phyloP scores from a whole-genome alignment of 805 yeast species.

The Barnettozyma botsteinii region DNA sequence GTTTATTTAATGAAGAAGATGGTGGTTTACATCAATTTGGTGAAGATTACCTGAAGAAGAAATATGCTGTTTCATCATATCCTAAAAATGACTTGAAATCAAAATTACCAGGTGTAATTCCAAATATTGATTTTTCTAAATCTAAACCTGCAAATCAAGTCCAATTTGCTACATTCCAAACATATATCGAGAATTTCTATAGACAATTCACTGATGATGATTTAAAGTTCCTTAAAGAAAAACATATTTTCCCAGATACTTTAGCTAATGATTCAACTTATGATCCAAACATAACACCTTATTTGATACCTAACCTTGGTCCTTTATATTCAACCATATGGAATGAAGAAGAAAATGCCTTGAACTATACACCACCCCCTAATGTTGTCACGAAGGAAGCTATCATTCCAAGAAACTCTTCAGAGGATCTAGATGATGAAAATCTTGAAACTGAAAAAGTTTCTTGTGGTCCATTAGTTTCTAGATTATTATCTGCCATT shows the following conservation, averaged over 20 bases:
- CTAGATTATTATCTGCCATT: constrained; percentile 77
- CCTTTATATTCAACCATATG: constrained; percentile 76
- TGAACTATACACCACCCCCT: constrained; percentile 44
- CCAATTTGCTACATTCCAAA: constrained; percentile 80
- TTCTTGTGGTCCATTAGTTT: constrained; percentile 87
- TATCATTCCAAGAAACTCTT: constrained; percentile 50
- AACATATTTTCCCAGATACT: constrained; percentile 48
- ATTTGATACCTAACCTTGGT: constrained; percentile 79
- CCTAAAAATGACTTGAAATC: constrained; percentile 74
- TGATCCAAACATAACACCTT: constrained; percentile 69
- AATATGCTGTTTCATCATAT: constrained; percentile 85
- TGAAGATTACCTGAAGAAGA: constrained; percentile 64
- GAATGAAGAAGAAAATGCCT: constrained; percentile 72
- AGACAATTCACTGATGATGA: constrained; percentile 79
- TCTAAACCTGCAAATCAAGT: constrained; percentile 87
- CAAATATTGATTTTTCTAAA: constrained; percentile 78
- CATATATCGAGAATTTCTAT: constrained; percentile 81
- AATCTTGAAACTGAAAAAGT: constrained; percentile 64
- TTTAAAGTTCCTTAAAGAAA: constrained; percentile 60
- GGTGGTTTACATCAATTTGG: constrained; percentile 62
- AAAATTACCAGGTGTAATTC: constrained; percentile 81
- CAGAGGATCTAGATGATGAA: constrained; percentile 53
- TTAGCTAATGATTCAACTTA: constrained; percentile 39
- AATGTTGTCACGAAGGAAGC: constrained; percentile 36
- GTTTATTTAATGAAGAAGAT: constrained; percentile 54